Evolutionary conservation across 2,329 filamentous ascomycete species (phyloP).

Genomic region (Microcera coccophila): DNA sequence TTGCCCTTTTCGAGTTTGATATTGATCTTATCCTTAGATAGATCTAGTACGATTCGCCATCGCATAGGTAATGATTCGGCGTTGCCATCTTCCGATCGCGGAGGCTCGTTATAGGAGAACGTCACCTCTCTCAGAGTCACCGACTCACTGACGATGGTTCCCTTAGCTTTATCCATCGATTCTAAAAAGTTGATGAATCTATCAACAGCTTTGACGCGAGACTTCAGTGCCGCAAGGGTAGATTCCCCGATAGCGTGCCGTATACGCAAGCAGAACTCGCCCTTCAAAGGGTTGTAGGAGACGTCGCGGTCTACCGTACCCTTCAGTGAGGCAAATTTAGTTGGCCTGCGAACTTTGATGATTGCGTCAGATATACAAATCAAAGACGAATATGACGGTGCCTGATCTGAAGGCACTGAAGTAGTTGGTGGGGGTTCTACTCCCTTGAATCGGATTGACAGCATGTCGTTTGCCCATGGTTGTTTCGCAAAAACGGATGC

Average conservation of each 20-base stretch:
- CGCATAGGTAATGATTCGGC: conserved; percentile 17
- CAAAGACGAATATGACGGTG: conserved; percentile 21
- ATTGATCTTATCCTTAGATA: conserved; percentile 50
- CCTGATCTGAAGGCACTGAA: conserved; percentile 10
- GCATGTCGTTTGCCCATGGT: conserved; percentile 57
- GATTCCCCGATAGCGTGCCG: conserved; percentile 55
- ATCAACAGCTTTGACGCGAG: conserved; percentile 63
- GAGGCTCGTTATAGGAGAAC: conserved; percentile 60
- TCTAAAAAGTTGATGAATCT: conserved; percentile 67
- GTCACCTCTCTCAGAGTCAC: conserved; percentile 60
- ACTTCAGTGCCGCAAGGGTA: conserved; percentile 55
- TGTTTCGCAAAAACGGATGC: conserved; percentile 23
- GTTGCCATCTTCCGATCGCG: conserved; percentile 4
- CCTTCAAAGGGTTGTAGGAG: conserved; percentile 54
- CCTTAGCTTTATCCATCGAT: conserved; percentile 55
- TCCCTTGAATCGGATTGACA: conserved; percentile 55
- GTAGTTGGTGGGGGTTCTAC: conserved; percentile 29
- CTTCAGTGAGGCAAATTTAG: conserved; percentile 53
- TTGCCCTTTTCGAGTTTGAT: conserved; percentile 60
- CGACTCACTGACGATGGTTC: conserved; percentile 53
- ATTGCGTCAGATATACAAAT: conserved; percentile 49
- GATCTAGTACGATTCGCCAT: conserved; percentile 56
- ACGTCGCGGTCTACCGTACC: conserved; percentile 58
- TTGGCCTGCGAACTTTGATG: conserved; percentile 51
- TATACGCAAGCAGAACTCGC: conserved; percentile 61